Evolutionary conservation across 768 basidiomycete species (phyloP).

Genomic region (Pleurotus tuber-regium): DNA sequence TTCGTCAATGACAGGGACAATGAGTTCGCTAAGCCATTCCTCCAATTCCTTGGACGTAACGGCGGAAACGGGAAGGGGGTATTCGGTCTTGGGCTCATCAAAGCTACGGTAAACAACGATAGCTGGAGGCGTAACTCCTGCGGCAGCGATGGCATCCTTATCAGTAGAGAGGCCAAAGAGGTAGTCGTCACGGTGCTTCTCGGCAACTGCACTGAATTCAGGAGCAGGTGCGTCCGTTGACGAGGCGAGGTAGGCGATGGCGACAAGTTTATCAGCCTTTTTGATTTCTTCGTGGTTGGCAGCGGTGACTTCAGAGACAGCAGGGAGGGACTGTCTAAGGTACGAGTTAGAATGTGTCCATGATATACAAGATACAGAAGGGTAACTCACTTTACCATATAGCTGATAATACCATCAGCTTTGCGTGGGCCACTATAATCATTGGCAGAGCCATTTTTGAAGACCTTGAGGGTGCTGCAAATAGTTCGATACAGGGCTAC

Average conservation of each 20-base stretch:
- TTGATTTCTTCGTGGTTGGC: conserved; percentile 83
- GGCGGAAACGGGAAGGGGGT: conserved; percentile 61
- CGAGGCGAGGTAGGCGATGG: conserved; percentile 80
- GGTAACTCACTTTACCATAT: conserved; percentile 89
- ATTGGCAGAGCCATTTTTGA: conserved; percentile 73
- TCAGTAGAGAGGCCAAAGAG: conserved; percentile 89
- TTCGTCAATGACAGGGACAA: conserved; percentile 87
- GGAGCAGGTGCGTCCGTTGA: conserved; percentile 65
- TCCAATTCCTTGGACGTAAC: conserved; percentile 61
- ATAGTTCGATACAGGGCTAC: neutral
- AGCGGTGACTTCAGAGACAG: conserved; percentile 78
- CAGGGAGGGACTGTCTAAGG: conserved; percentile 84
- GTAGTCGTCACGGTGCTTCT: conserved; percentile 88
- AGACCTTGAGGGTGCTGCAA: conserved; percentile 83
- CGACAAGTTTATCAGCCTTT: conserved; percentile 86
- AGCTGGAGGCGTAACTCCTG: conserved; percentile 76
- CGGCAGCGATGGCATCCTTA: conserved; percentile 60
- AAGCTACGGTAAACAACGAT: conserved; percentile 91
- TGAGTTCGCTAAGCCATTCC: conserved; percentile 78
- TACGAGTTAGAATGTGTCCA: conserved; percentile 10
- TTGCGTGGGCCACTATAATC: conserved; percentile 91
- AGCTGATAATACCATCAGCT: conserved; percentile 92
- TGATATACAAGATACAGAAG: neutral
- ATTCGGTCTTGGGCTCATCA: conserved; percentile 76
- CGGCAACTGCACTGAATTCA: conserved; percentile 78